Evolutionary conservation across 106 monocot species (phyloP), one percentile per base, ranked within the genome.

Genomic region (Posidonia australis): DNA sequence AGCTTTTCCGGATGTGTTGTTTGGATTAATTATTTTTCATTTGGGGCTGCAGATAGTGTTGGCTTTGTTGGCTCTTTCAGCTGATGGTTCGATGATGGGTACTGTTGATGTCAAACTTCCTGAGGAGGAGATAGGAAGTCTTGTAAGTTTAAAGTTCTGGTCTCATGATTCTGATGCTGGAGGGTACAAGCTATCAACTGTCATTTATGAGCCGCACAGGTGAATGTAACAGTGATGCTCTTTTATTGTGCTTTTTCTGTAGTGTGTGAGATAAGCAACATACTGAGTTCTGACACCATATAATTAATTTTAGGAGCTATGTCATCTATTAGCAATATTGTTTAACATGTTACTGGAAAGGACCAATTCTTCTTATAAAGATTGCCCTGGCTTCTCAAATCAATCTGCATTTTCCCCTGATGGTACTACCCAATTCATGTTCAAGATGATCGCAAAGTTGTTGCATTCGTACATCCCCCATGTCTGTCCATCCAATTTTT

Each of bases 181-280:
- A 59, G 69, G 84, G 46, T 96, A 84, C 63, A 62, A 71, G 43
- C 73, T 96, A 58, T 81, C 83, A 27, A 96, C 96, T 20, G 78
- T 96, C 57, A 84, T 96, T 55, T 87, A 90, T 82, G 96, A 96
- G 62, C 96, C 96, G 80, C 96, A 90, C 70, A 82, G 87, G 94
- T 96, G 36, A 49, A 16, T 31, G 12, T 48, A 27, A 12, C 25
- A 64, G 18, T 47, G 2, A 5, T 5, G 12, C 2, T 49, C 21
- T 51, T 19, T 58, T 3, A n/a, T 12, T 48, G 18, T 13, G 3
- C 13, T 31, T 29, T n/a, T 43, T 51, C 21, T 16, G 20, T 24
- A 54, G 23, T 22, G 53, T 36, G 36, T 36, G 36, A 36, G n/a
- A n/a, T n/a, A n/a, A n/a, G n/a, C 36, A 36, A 36, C 36, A 4